A percentile compares a stretch with the other conserved stretches of the same genome.
Conservation (phyloP, 495 filamentous ascomycete species). For the Lepidopterella palustris region DNA sequence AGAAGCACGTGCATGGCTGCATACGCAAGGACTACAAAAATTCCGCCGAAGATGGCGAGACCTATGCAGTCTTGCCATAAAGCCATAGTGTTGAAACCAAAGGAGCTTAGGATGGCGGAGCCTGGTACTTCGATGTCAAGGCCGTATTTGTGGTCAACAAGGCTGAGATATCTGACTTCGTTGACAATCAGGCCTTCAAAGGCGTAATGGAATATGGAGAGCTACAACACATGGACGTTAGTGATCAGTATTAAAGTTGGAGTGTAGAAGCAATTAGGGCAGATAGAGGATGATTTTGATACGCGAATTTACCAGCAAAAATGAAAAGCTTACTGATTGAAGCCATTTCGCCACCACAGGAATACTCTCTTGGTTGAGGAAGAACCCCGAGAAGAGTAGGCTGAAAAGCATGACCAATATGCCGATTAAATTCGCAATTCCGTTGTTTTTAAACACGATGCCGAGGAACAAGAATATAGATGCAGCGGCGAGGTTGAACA, state of each 20-base stretch:
- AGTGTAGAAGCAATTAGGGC: too few species aligned
- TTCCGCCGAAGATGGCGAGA: conserved; percentile 70
- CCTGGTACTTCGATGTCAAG: conserved; percentile 95
- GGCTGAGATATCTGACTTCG: conserved; percentile 83
- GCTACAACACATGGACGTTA: conserved; percentile 41
- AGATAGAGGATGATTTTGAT: not conserved
- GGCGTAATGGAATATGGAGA: conserved; percentile 99
- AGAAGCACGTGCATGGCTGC: conserved; percentile 87
- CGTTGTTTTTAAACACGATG: conserved; percentile 82
- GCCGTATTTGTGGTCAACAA: conserved; percentile 87
- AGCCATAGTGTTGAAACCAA: conserved; percentile 80
- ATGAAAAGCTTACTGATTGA: conserved; percentile 70
- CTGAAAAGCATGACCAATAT: conserved; percentile 97
- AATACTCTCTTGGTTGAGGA: conserved; percentile 92
- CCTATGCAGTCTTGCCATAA: conserved; percentile 82
- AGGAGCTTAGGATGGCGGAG: conserved; percentile 85
- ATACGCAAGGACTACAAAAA: conserved; percentile 86
- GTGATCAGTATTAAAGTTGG: not conserved
- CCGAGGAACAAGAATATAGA: conserved; percentile 94
- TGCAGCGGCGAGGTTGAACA: conserved; percentile 93
- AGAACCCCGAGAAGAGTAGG: conserved; percentile 82
- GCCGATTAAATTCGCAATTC: conserved; percentile 93
- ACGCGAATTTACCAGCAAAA: too few species aligned
- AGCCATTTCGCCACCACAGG: conserved; percentile 78
- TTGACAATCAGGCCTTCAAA: conserved; percentile 97